Evolutionary conservation across 73 alveolate genomes (phyloP), one percentile per base, ranked within the genome.

Genomic region (Paramecium bursaria): DNA sequence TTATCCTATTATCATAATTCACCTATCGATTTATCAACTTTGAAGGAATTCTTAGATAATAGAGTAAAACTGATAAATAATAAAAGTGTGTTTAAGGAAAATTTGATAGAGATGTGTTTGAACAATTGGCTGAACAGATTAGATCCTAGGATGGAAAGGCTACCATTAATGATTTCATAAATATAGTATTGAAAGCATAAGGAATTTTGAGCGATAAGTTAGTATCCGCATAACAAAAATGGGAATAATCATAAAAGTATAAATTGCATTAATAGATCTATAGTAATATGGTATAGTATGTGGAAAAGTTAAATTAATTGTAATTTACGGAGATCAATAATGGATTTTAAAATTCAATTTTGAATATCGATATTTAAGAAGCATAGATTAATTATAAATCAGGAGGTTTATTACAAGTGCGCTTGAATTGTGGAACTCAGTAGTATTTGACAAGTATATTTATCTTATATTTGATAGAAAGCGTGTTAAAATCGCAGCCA

Each of bases 21-120:
- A 21, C 22, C 22, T n/a, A 21, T 27, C 19, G 30, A 60, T 60
- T 2, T 31, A 14, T 3, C 26, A 2, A 53, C 29, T 15, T 31
- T 60, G 10, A 17, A 31, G 23, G 48, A 22, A 39, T 67, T 67
- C 33, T 33, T 67, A 15, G 60, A 67, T 67, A 39, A 42, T 6
- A 67, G 49, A 39, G 49, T 39, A 39, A 39, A 11, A 7, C 11
- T 7, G 5, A 39, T 7, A 7, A 39, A 7, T 39, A 11, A 39
- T 39, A 39, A 7, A 67, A n/a, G 35, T 67, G 82, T 17, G 27
- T 25, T 9, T 39, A 67, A 39, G 82, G 82, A 13, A 21, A 67
- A 21, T 67, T 67, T 21, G 82, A 67, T 67, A 67, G 82, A 67
- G 82, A 67, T 67, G 82, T 67, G 6, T 67, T 13, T 42, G 11